A percentile compares a stretch with the other conserved stretches of the same genome.
phyloP scores from a whole-genome alignment of 495 filamentous ascomycete genomes.

The Aeminium ludgeri region DNA sequence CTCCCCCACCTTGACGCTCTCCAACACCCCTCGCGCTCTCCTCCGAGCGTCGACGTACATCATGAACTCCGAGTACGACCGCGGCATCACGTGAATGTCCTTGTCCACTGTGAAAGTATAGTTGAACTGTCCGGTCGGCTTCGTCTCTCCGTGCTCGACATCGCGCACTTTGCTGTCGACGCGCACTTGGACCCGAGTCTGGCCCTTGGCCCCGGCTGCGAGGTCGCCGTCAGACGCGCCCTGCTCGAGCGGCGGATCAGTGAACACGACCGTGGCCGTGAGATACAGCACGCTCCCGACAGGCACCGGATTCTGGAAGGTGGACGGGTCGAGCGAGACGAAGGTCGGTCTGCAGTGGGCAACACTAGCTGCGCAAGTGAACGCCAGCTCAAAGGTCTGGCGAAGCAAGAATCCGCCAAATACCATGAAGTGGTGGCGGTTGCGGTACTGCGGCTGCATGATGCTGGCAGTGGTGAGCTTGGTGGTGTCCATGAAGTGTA shows the following conservation, averaged over 20 bases:
- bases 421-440: slow-evolving; percentile 79
- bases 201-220: slow-evolving; percentile 29
- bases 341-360: slow-evolving; percentile 62
- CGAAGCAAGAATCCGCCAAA: slow-evolving; percentile 76
- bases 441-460: slow-evolving; percentile 79
- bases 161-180: slow-evolving; percentile 63
- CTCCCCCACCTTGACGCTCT: slow-evolving; percentile 18
- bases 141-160: slow-evolving; percentile 58
- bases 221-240: slow-evolving; percentile 12
- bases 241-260: slow-evolving; percentile 41
- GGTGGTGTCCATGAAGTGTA: slow-evolving; percentile 51
- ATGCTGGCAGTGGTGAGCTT: slow-evolving; percentile 54
- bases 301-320: slow-evolving; percentile 70
- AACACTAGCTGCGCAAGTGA: slow-evolving; percentile 68
- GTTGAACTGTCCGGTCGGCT: slow-evolving; percentile 68
- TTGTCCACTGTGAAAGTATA: slow-evolving; percentile 67
- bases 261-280: slow-evolving; percentile 60
- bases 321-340: slow-evolving; percentile 60
- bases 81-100: slow-evolving; percentile 57
- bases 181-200: slow-evolving; percentile 56
- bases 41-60: slow-evolving; percentile 59
- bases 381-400: slow-evolving; percentile 66
- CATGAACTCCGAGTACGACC: slow-evolving; percentile 63
- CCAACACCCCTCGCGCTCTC: slow-evolving; percentile 28
- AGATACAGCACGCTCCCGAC: slow-evolving; percentile 72